phyloP scores from a whole-genome alignment of 2,329 filamentous ascomycete genomes.

The Colletotrichum somersetense region DNA sequence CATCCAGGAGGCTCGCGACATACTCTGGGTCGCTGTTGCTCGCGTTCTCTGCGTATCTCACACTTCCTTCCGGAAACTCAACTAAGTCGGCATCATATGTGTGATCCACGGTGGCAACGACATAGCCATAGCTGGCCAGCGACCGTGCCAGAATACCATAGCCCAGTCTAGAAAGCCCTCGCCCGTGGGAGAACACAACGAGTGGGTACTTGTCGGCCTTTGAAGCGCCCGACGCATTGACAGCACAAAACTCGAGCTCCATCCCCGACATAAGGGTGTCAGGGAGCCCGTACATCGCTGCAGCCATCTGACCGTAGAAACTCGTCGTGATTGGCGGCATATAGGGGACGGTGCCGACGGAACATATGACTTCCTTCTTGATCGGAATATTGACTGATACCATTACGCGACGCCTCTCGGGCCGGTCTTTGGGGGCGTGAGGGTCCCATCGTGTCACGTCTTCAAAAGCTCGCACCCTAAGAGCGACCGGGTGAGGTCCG shows the following conservation, averaged over 20 bases:
- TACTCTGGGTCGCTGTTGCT: background rate
- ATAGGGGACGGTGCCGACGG: background rate
- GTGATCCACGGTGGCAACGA: slow-evolving; percentile 63
- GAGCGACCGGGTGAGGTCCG: slow-evolving; percentile 1
- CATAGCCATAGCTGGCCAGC: slow-evolving; percentile 60
- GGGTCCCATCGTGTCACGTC: slow-evolving; percentile 12
- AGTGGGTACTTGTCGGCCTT: slow-evolving; percentile 38
- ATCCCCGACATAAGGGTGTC: background rate
- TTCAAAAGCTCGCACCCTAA: slow-evolving; percentile 5
- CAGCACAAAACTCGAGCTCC: background rate
- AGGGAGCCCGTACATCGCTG: slow-evolving; percentile 1
- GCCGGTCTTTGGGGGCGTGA: slow-evolving; percentile 8
- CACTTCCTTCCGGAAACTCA: slow-evolving; percentile 58
- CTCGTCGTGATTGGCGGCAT: background rate
- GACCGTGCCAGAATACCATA: slow-evolving; percentile 58
- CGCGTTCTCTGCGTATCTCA: slow-evolving; percentile 45
- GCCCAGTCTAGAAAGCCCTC: slow-evolving; percentile 55
- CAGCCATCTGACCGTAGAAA: background rate
- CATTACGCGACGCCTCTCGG: background rate
- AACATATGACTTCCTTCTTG: background rate
- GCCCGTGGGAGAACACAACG: slow-evolving; percentile 60
- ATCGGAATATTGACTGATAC: background rate
- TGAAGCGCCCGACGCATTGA: background rate
- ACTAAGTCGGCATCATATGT: slow-evolving; percentile 59
- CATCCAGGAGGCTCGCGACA: slow-evolving; percentile 17